Evolutionary conservation across 352 stramenopile genomes (phyloP).

Genomic region (Globisporangium echinulatum): DNA sequence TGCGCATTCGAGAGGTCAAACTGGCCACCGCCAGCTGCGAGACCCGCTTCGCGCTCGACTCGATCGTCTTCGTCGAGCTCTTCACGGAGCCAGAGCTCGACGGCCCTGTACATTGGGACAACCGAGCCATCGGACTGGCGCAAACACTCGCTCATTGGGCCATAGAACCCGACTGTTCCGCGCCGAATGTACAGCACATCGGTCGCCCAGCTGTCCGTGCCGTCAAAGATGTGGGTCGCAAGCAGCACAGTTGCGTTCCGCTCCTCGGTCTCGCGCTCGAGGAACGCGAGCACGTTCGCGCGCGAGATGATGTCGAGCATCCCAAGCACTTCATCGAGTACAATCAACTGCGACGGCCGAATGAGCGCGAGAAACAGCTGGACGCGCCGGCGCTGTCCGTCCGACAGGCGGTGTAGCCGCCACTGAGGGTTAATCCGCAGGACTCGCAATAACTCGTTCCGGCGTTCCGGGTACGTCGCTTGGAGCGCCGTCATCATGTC

Average conservation of each 20-base stretch:
- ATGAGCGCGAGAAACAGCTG: constrained; percentile 96
- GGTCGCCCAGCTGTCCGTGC: constrained; percentile 93
- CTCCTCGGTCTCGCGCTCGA: constrained; percentile 79
- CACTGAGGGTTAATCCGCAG: constrained; percentile 94
- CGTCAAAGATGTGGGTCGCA: constrained; percentile 97
- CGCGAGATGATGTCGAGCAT: constrained; percentile 95
- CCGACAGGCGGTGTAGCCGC: constrained; percentile 78
- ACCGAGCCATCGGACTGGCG: constrained; percentile 36
- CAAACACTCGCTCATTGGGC: constrained; percentile 66
- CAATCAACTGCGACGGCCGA: constrained; percentile 93
- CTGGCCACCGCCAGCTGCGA: constrained; percentile 21
- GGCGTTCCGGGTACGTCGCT: constrained; percentile 89
- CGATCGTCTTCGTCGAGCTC: constrained; percentile 84
- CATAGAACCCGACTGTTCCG: constrained; percentile 51
- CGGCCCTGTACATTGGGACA: constrained; percentile 87
- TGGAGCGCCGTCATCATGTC: constrained; percentile 98
- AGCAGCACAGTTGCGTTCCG: constrained; percentile 63
- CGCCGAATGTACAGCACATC: constrained; percentile 91
- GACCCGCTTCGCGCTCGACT: constrained; percentile 50
- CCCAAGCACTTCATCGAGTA: constrained; percentile 98
- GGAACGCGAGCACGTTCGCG: constrained; percentile 91
- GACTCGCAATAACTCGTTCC: constrained; percentile 91
- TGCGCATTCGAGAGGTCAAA: constrained; percentile 60
- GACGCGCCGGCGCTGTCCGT: constrained; percentile 86
- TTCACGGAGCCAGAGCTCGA: constrained; percentile 90